Evolutionary conservation across 2,329 filamentous ascomycete species (phyloP).

Genomic region (Phyllosticta citrichinensis): DNA sequence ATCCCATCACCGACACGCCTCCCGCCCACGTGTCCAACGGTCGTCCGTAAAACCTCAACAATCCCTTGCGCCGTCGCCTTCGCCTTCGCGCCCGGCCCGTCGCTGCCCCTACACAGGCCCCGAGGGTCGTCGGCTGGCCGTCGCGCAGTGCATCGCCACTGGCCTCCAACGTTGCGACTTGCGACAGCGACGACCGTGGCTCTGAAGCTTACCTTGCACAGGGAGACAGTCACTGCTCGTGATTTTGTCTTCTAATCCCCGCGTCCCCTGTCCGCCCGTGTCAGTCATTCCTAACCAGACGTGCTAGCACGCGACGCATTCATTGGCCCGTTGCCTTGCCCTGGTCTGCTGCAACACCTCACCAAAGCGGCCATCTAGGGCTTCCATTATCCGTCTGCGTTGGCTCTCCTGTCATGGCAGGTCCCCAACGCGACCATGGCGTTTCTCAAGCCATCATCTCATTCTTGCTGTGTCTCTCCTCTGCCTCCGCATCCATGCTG

Average conservation of each 20-base stretch:
- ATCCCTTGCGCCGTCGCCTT: neutral
- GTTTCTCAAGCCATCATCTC: neutral
- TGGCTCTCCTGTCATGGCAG: slow-evolving; percentile 6
- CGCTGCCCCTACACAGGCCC: neutral
- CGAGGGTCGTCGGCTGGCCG: neutral
- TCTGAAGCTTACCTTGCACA: neutral
- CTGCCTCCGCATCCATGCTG: slow-evolving; percentile 1
- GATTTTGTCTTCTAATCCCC: neutral
- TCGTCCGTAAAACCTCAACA: no score
- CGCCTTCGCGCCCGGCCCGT: neutral
- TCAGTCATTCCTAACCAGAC: slow-evolving; percentile 6
- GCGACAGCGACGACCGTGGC: neutral
- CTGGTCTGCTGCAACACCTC: slow-evolving; percentile 3
- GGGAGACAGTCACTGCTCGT: neutral
- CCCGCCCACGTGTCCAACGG: neutral
- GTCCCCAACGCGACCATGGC: slow-evolving; percentile 7
- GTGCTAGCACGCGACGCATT: slow-evolving; percentile 2
- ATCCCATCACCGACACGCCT: neutral
- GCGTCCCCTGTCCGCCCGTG: slow-evolving; percentile 1
- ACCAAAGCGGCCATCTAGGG: slow-evolving; percentile 3
- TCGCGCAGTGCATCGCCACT: neutral
- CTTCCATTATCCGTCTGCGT: neutral
- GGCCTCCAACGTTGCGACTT: neutral
- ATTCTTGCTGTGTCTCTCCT: neutral
- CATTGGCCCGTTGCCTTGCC: slow-evolving; percentile 3